Evolutionary conservation across 306 rosid genomes (phyloP).

Genomic region (Alnus glutinosa): DNA sequence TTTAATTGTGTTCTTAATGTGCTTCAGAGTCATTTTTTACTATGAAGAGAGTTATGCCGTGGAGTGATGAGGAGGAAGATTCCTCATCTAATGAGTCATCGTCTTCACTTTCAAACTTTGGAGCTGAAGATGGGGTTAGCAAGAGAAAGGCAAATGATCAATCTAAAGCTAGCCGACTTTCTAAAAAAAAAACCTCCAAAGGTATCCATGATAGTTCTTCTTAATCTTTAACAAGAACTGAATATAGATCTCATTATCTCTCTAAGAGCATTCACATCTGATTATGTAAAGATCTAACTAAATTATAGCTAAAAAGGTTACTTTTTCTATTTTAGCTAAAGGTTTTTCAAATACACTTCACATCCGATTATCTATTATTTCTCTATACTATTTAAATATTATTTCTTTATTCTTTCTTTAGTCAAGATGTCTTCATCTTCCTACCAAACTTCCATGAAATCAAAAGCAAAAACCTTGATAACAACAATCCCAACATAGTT

Average conservation of each 20-base stretch:
- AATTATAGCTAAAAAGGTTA: too few species aligned
- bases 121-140: constrained; percentile 36
- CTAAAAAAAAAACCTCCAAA: constrained; percentile 18
- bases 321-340: too few species aligned
- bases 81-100: constrained; percentile 56
- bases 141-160: constrained; percentile 36
- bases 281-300: too few species aligned
- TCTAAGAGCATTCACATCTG: not conserved
- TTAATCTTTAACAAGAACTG: not conserved
- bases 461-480: constrained; percentile 28
- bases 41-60: constrained; percentile 83
- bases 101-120: constrained; percentile 50
- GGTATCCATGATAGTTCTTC: not conserved
- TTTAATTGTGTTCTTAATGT: constrained; percentile 9
- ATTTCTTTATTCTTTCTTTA: too few species aligned
- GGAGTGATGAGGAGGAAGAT: constrained; percentile 65
- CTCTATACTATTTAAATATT: too few species aligned
- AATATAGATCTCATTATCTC: not conserved
- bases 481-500: constrained; percentile 51
- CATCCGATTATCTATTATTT: too few species aligned
- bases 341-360: too few species aligned
- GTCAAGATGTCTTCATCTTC: too few species aligned
- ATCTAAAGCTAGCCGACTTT: constrained; percentile 12
- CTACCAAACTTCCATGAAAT: constrained; percentile 6
- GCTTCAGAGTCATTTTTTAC: constrained; percentile 26